Evolutionary conservation across 108 stramenopile genomes (phyloP), one percentile per base, ranked within the genome.

Genomic region (Asterionellopsis glacialis): DNA sequence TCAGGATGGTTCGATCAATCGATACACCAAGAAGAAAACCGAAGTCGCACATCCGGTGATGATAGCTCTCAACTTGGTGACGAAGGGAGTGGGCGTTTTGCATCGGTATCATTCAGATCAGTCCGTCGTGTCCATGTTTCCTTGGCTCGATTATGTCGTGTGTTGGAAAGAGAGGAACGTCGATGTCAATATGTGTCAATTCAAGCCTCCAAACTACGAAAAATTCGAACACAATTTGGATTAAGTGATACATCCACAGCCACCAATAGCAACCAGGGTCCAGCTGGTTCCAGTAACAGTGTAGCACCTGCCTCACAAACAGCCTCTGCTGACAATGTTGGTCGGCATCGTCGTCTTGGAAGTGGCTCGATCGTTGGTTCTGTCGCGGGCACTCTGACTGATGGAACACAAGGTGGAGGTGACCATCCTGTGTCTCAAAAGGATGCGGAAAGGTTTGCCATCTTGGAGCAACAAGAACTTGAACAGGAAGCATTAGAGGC

Each of bases 171-270:
- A 41, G 91, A 93, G 66, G 91, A 93, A 62, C 25, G 60, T 13
- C 74, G 88, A 19, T 93, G 91, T 67, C 67, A 59, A 10, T 93
- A 93, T 49, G 74, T 93, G 0, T 80, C 88, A 13, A 49, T 65
- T 1, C 91, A 93, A 69, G 71, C 80, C 19, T 16, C 40, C 2
- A 27, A 15, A 15, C 41, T 57, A 21, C 42, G 18, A 5, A 41
- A 57, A 15, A 57, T 57, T 41, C 33, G 15, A n/a, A 38, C 19
- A 9, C 47, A 48, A 16, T 33, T 33, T 7, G 33, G 33, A 33
- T 33, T 33, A 33, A 33, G 33, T 33, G 33, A 33, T 33, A 33
- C 33, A 33, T 33, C 33, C 33, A 33, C 33, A 33, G 2, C 33
- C 33, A 7, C 33, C 33, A 33, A 33, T 33, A 33, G 33, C 33